Conservation (phyloP, 192 early-diverging fungal species). For the Powellomyces hirtus region DNA sequence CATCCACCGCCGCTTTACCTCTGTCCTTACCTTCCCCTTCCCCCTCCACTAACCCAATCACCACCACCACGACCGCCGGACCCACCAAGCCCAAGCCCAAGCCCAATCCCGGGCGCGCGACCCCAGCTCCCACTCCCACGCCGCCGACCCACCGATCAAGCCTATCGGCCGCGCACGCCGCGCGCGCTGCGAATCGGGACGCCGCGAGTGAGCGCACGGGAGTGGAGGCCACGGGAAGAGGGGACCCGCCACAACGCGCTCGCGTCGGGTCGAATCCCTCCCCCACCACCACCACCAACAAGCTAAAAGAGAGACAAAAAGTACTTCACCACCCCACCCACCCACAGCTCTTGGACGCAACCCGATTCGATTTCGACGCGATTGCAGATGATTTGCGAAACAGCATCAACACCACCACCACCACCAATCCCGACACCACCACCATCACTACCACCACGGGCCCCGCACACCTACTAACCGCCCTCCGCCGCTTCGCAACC, state of each 20-base stretch:
- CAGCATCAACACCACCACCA: background rate
- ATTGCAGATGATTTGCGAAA: background rate
- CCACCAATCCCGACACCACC: background rate
- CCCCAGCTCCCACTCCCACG: background rate
- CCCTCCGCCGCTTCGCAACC: conserved; percentile 19
- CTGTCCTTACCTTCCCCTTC: background rate
- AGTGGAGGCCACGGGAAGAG: too few species aligned
- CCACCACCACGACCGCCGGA: background rate
- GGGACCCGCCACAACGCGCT: too few species aligned
- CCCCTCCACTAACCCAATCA: background rate
- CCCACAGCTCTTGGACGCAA: background rate
- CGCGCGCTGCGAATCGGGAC: too few species aligned
- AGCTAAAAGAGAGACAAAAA: too few species aligned
- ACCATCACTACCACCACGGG: background rate
- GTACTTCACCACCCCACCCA: background rate
- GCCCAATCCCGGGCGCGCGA: background rate
- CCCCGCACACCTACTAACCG: conserved; percentile 34
- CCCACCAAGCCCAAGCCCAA: background rate
- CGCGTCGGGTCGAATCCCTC: background rate
- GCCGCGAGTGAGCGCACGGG: too few species aligned
- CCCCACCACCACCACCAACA: background rate
- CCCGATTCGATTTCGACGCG: background rate
- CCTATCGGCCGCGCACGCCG: background rate
- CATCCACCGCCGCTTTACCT: background rate
- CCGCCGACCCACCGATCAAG: too few species aligned